Base-by-base conservation (phyloP, 2,329 filamentous ascomycete genomes). In the Arthrobotrys pseudoclavata region DNA sequence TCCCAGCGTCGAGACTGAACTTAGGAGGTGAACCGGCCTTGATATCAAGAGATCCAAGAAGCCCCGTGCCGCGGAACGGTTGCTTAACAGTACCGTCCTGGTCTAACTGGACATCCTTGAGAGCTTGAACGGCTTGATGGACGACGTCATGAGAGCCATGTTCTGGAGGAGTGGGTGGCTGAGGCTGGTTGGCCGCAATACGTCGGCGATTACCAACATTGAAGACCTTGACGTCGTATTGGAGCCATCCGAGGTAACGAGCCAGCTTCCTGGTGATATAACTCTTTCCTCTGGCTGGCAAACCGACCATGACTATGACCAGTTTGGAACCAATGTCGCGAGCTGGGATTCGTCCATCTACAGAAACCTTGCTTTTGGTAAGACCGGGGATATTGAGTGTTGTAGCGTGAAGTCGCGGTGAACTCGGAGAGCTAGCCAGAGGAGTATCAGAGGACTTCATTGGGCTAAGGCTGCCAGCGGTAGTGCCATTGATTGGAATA, bases 241-340 rank as follows among this genome's bases (percentile, higher is more conserved):
- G 96, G 82, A 97, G 90, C 96, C 96, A 99, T 61, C 96, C 95
- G 62, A 99, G 86, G 83, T 98, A 99, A 79, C 96, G 89, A 75
- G 96, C 92, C 79, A 99, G 89, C 86, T 99, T 99, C 87, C 98
- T 98, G 79, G 96, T 98, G 82, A 99, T 97, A 85, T 99, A 99
- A 69, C 94, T 97, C 86, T 99, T 99, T 83, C 96, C 96, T 82
- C 96, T 88, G 9, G 96, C 96, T 1, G 96, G 96, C 81, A 99
- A 86, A 79, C 96, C 96, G 77, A 99, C 96, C 96, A 99, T 99
- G 83, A 99, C 90, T 82, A 99, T 97, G 83, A 98, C 93, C 79
- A 99, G 87, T 86, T 99, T 99, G 47, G 96, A 92, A 61, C 94
- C 96, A 61, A 99, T 92, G 87, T 99, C 96, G 82, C 95, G 89